Evolutionary conservation across 2,329 filamentous ascomycete species (phyloP).

Genomic region (Xenoacremonium recifei): DNA sequence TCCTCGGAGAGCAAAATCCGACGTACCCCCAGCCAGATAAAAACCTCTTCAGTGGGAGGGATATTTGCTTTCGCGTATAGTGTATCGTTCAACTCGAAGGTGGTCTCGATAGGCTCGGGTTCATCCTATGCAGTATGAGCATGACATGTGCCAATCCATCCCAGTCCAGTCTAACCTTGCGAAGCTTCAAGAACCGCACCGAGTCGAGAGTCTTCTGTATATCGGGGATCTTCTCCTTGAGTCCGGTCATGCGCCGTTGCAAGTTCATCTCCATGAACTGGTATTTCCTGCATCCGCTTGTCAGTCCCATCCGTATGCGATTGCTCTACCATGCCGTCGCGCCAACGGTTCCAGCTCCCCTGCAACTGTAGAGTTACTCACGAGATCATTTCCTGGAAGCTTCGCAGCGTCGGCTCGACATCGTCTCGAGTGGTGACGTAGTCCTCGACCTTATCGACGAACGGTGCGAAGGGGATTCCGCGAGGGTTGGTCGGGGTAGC

Average conservation of each 20-base stretch:
- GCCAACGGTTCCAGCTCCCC: too few relatives aligned
- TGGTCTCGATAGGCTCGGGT: slow-evolving; percentile 77
- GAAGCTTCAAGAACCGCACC: slow-evolving; percentile 77
- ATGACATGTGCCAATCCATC: too few relatives aligned
- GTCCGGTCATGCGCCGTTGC: slow-evolving; percentile 73
- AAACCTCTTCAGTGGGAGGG: slow-evolving; percentile 83
- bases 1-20: too few relatives aligned
- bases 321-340: too few relatives aligned
- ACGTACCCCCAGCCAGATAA: slow-evolving; percentile 87
- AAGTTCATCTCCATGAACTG: slow-evolving; percentile 99
- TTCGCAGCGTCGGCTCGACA: slow-evolving; percentile 77
- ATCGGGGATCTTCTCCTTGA: slow-evolving; percentile 95
- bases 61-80: slow-evolving; percentile 86
- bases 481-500: slow-evolving; percentile 69
- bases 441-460: slow-evolving; percentile 86
- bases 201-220: slow-evolving; percentile 95
- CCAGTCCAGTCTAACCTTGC: slow-evolving; percentile 56
- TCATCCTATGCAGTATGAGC: slow-evolving; percentile 48
- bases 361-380: too few relatives aligned
- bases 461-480: slow-evolving; percentile 80
- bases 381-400: slow-evolving; percentile 93
- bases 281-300: slow-evolving; percentile 79
- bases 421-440: slow-evolving; percentile 77
- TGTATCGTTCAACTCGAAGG: slow-evolving; percentile 95
- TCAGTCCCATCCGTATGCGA: slow-evolving; percentile 20